Conservation (phyloP, 2,329 filamentous ascomycete species). For the Epichloe scottii region DNA sequence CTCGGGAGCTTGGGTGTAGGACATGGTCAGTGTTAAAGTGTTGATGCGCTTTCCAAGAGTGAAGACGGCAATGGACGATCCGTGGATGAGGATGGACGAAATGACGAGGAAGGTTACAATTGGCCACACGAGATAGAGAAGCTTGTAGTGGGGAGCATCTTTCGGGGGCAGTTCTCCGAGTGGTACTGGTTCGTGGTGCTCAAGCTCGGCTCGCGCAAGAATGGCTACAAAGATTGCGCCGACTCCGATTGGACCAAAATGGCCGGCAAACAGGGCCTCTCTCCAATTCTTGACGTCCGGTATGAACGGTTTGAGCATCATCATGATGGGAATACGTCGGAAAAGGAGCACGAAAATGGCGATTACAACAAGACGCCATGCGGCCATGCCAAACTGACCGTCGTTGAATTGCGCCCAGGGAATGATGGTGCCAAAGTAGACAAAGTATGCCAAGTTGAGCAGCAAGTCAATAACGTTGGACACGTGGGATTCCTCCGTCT, state of each 20-base stretch:
- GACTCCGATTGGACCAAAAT: conserved; percentile 95
- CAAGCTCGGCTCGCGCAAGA: conserved; percentile 81
- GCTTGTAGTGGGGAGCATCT: conserved; percentile 45
- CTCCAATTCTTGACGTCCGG: conserved; percentile 97
- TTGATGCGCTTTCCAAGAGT: conserved; percentile 97
- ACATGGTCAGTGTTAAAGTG: conserved; percentile 87
- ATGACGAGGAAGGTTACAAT: conserved; percentile 92
- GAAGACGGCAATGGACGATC: conserved; percentile 96
- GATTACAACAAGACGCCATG: conserved; percentile 88
- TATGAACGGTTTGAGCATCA: conserved; percentile 80
- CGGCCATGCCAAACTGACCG: conserved; percentile 56
- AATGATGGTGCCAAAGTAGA: conserved; percentile 94
- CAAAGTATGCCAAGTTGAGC: conserved; percentile 95
- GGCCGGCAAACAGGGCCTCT: conserved; percentile 89
- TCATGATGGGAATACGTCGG: conserved; percentile 89
- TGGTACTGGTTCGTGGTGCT: conserved; percentile 64
- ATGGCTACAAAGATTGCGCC: conserved; percentile 94
- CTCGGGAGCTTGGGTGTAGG: conserved; percentile 82
- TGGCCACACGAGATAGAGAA: conserved; percentile 87
- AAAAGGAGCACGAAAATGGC: conserved; percentile 92
- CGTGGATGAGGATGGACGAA: conserved; percentile 86
- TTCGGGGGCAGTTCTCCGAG: conserved; percentile 46
- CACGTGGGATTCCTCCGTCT: conserved; percentile 96
- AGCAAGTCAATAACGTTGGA: conserved; percentile 98
- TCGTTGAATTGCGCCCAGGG: conserved; percentile 89